Percentiles rank a stretch among this genome's conserved stretches.
Evolutionary conservation across 805 yeast genomes (phyloP).

Genomic region (Metschnikowia proteae): DNA sequence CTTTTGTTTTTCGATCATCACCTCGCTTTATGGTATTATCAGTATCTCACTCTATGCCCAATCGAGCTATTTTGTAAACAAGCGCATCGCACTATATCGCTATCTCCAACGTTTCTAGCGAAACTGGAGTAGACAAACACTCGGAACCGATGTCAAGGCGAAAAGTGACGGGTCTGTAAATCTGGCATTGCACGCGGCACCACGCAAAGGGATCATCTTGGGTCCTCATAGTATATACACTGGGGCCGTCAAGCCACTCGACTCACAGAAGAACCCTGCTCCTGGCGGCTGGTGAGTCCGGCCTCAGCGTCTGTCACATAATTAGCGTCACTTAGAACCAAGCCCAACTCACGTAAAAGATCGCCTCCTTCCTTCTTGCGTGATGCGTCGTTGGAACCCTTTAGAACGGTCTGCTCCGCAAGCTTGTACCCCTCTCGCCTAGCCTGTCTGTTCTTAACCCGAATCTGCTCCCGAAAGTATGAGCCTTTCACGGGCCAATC

Average conservation of each 20-base stretch:
- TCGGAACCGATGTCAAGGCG: too few relatives aligned
- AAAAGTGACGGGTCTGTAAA: not conserved
- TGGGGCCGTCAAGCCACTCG: not conserved
- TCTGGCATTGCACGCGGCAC: not conserved
- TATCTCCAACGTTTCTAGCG: too few relatives aligned
- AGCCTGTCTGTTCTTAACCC: conserved; percentile 22
- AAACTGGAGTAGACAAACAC: too few relatives aligned
- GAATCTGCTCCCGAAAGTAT: conserved; percentile 24
- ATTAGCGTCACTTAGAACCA: not conserved
- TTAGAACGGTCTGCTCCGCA: conserved; percentile 1
- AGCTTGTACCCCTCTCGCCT: conserved; percentile 8
- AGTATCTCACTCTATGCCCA: conserved; percentile 1
- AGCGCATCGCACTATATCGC: not conserved
- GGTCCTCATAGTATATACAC: not conserved
- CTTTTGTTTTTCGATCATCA: conserved; percentile 2
- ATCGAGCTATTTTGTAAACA: conserved; percentile 4
- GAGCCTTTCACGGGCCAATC: conserved; percentile 36
- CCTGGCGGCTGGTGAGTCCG: not conserved
- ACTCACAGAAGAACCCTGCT: not conserved
- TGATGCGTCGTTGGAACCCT: not conserved
- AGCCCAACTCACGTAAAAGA: not conserved
- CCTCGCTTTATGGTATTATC: conserved; percentile 1
- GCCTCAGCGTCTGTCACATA: not conserved
- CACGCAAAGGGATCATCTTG: not conserved
- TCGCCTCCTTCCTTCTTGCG: not conserved